Evolutionary conservation across 768 basidiomycete genomes (phyloP).

Genomic region (Cytidiella melzeri): DNA sequence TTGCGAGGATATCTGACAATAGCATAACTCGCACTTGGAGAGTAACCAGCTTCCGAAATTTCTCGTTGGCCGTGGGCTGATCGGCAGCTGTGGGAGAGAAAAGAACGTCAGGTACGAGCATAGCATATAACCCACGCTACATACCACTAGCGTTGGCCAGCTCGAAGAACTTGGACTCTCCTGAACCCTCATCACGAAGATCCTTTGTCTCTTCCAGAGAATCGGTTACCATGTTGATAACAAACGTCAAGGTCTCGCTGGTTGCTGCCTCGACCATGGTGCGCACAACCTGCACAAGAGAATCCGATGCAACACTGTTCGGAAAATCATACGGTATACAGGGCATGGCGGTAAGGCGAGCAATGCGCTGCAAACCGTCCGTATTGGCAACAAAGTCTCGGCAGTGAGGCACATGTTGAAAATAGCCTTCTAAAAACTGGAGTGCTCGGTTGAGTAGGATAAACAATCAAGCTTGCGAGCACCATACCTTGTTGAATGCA

Average conservation of each 20-base stretch:
- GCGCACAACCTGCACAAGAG: slow-evolving; percentile 82
- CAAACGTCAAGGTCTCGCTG: slow-evolving; percentile 62
- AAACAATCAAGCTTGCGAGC: not conserved
- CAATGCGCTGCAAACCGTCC: slow-evolving; percentile 68
- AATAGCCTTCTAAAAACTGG: slow-evolving; percentile 90
- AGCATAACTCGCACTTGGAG: slow-evolving; percentile 77
- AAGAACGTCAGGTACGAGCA: not conserved
- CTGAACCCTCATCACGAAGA: slow-evolving; percentile 57
- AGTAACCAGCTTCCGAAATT: slow-evolving; percentile 68
- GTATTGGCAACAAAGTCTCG: slow-evolving; percentile 78
- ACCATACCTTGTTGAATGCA: slow-evolving; percentile 61
- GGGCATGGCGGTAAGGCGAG: slow-evolving; percentile 73
- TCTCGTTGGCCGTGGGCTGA: slow-evolving; percentile 45
- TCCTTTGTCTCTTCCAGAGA: slow-evolving; percentile 63
- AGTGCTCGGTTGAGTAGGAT: not conserved
- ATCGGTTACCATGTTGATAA: slow-evolving; percentile 62
- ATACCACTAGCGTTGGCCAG: slow-evolving; percentile 52
- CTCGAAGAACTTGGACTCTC: slow-evolving; percentile 57
- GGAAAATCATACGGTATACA: slow-evolving; percentile 88
- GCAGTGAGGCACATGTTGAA: slow-evolving; percentile 87
- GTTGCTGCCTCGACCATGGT: slow-evolving; percentile 87
- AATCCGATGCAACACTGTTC: slow-evolving; percentile 77
- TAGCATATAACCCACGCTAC: not conserved
- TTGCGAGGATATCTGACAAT: slow-evolving; percentile 83
- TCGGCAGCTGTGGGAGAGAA: slow-evolving; percentile 23